These are phyloP conservation scores for Talaromyces piceae DNA, from an alignment of 2,329 filamentous ascomycete species.

Conservation along the genomic window DNA sequence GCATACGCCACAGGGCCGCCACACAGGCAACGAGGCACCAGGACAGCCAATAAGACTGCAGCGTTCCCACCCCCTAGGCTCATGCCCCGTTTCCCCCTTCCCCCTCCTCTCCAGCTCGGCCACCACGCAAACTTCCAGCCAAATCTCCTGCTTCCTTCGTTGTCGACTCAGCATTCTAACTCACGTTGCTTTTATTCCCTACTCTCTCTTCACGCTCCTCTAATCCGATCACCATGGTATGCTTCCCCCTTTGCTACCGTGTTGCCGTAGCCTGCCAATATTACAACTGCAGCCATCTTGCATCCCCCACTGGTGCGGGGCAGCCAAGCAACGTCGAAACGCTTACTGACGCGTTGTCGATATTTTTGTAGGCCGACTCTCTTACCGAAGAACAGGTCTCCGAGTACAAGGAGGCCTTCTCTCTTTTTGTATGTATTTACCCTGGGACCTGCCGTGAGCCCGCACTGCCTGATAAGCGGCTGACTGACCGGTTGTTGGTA, in stretches of 20 bases:
- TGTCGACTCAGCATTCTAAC: not conserved
- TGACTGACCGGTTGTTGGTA: slow-evolving; percentile 29
- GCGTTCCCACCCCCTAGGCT: slow-evolving; percentile 15
- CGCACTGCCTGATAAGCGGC: not conserved
- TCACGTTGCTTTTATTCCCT: not conserved
- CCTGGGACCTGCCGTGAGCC: slow-evolving; percentile 11
- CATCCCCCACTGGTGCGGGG: slow-evolving; percentile 30
- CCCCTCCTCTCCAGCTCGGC: not conserved
- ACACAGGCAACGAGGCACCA: not conserved
- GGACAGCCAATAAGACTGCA: slow-evolving; percentile 9
- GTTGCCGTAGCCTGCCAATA: not conserved
- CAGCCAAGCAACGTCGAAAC: slow-evolving; percentile 11
- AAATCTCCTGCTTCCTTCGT: no score
- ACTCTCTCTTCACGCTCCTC: not conserved
- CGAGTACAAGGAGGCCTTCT: slow-evolving; percentile 99
- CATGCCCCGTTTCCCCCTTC: slow-evolving; percentile 11
- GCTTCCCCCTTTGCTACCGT: not conserved
- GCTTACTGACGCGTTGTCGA: slow-evolving; percentile 18
- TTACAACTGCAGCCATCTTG: slow-evolving; percentile 1
- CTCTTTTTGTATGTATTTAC: slow-evolving; percentile 80
- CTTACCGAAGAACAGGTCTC: slow-evolving; percentile 99
- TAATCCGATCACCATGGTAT: slow-evolving; percentile 10
- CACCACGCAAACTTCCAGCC: not conserved
- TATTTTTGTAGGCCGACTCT: slow-evolving; percentile 70
- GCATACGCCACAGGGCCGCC: not conserved